Percentiles rank a stretch among this genome's conserved stretches.
These are phyloP conservation scores for Rutstroemia sp. DNA, from an alignment of 2,329 filamentous ascomycete genomes.

Conservation along the genomic window DNA sequence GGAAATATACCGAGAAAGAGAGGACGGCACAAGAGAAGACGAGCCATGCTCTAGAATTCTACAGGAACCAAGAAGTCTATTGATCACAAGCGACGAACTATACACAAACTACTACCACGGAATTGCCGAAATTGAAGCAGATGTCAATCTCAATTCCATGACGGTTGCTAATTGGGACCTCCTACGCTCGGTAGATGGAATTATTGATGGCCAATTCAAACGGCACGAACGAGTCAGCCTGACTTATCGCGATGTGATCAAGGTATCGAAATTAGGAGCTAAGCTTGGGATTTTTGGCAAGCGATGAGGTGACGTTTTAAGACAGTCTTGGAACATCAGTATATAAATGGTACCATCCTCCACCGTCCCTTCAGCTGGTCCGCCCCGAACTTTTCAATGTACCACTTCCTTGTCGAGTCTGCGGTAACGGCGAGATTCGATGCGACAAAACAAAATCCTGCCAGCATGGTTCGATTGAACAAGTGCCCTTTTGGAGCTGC, in stretches of 20 bases:
- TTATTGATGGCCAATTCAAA: conserved; percentile 45
- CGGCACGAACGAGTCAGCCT: conserved; percentile 61
- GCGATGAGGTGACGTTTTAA: neutral
- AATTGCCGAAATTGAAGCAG: conserved; percentile 58
- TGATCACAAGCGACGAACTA: conserved; percentile 62
- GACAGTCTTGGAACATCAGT: neutral
- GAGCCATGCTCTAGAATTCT: conserved; percentile 53
- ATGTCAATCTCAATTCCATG: conserved; percentile 52
- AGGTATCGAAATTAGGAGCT: conserved; percentile 65
- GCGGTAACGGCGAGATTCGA: conserved; percentile 81
- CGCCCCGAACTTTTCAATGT: conserved; percentile 64
- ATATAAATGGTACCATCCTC: conserved; percentile 38
- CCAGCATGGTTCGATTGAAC: conserved; percentile 67
- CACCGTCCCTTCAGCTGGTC: conserved; percentile 56
- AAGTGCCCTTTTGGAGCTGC: conserved; percentile 60
- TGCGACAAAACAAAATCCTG: conserved; percentile 64
- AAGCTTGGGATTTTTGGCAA: conserved; percentile 45
- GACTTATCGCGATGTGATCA: conserved; percentile 80
- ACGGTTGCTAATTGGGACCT: conserved; percentile 69
- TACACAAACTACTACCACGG: conserved; percentile 71
- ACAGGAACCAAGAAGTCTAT: conserved; percentile 76
- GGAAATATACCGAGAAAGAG: conserved; percentile 61
- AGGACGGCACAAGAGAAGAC: conserved; percentile 49
- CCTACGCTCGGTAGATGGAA: conserved; percentile 42
- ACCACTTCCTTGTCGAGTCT: conserved; percentile 71